Evolutionary conservation across 768 basidiomycete genomes (phyloP).

Genomic region (Lentinula aciculospora): DNA sequence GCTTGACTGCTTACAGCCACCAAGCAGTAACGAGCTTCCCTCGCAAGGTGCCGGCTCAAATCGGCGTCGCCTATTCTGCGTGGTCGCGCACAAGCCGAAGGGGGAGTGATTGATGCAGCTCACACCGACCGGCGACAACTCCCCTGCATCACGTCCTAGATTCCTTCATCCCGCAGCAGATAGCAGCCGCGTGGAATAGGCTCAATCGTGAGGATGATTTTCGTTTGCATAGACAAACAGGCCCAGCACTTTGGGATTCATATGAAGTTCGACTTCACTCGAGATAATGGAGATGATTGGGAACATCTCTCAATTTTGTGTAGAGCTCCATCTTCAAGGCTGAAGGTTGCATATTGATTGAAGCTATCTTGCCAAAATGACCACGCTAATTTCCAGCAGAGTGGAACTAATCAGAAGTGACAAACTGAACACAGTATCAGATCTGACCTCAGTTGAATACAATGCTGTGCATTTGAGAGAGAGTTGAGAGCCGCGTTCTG

Average conservation of each 20-base stretch:
- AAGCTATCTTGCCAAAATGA: neutral
- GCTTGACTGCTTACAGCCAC: neutral
- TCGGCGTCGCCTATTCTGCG: neutral
- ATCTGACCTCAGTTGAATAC: neutral
- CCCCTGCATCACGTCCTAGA: neutral
- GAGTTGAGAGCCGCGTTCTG: neutral
- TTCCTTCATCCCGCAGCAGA: neutral
- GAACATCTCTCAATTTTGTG: neutral
- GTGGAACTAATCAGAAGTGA: neutral
- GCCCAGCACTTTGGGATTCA: neutral
- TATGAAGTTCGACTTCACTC: too few relatives aligned
- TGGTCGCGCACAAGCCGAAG: neutral
- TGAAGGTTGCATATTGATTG: neutral
- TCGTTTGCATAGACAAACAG: neutral
- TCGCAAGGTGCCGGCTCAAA: neutral
- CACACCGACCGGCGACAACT: neutral
- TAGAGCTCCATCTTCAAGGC: neutral
- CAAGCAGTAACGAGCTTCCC: neutral
- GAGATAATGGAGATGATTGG: neutral
- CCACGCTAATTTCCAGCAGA: neutral
- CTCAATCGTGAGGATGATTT: neutral
- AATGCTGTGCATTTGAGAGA: neutral
- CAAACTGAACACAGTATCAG: neutral
- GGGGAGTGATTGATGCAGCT: neutral
- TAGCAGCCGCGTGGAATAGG: neutral